Evolutionary conservation across 495 filamentous ascomycete species (phyloP).

Genomic region (Acidomyces sp.): DNA sequence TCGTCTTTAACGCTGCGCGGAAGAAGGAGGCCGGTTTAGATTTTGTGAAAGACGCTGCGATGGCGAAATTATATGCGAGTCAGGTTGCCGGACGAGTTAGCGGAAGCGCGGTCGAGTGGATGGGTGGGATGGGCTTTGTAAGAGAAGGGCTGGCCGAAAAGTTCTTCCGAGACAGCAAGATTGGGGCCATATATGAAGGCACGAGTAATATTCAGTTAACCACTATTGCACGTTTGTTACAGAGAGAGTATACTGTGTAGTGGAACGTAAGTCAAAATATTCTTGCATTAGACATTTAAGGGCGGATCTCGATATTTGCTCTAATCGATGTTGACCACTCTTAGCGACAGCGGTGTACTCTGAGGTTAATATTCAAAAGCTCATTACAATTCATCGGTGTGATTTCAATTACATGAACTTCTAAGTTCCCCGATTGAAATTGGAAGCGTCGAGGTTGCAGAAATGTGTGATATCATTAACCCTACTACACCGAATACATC

Average conservation of each 20-base stretch:
- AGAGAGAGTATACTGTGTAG: conserved; percentile 71
- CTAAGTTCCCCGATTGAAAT: too few species aligned
- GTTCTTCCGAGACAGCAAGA: conserved; percentile 96
- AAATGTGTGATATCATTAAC: too few species aligned
- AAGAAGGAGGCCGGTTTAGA: conserved; percentile 97
- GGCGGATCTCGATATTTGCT: too few species aligned
- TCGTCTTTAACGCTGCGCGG: conserved; percentile 91
- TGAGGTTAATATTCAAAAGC: too few species aligned
- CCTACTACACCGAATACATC: too few species aligned
- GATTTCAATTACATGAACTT: too few species aligned
- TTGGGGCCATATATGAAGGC: conserved; percentile 96
- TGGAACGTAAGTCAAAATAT: too few species aligned
- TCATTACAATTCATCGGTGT: too few species aligned
- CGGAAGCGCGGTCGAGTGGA: conserved; percentile 87
- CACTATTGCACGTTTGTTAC: conserved; percentile 86
- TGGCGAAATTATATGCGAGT: conserved; percentile 92
- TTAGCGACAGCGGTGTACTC: too few species aligned
- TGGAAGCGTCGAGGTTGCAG: too few species aligned
- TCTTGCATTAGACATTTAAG: too few species aligned
- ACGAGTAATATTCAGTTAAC: conserved; percentile 76
- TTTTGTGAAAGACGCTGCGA: conserved; percentile 90
- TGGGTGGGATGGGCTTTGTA: conserved; percentile 97
- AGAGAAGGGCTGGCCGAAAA: conserved; percentile 96
- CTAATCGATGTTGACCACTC: too few species aligned
- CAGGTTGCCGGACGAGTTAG: conserved; percentile 86